Evolutionary conservation across 2,329 filamentous ascomycete species (phyloP).

Genomic region (Curvularia hawaiiensis): DNA sequence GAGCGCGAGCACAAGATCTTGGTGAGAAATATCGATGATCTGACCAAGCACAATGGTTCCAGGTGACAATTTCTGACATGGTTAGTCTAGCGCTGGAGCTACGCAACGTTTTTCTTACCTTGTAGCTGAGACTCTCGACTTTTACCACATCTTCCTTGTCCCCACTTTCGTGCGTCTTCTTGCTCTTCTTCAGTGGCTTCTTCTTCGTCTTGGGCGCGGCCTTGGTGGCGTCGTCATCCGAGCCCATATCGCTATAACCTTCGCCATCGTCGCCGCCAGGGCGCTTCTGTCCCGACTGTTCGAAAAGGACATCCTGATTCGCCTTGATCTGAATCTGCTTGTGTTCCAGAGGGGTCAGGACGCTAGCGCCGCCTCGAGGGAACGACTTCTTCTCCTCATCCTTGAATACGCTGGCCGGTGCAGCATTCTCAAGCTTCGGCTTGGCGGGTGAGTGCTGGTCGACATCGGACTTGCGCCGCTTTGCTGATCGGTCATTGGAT

Average conservation of each 20-base stretch:
- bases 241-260: conserved; percentile 52
- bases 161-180: conserved; percentile 48
- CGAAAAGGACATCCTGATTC: conserved; percentile 87
- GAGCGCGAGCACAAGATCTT: conserved; percentile 80
- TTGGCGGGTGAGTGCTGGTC: conserved; percentile 35
- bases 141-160: conserved; percentile 61
- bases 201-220: conserved; percentile 55
- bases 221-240: conserved; percentile 48
- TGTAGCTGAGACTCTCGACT: conserved; percentile 88
- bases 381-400: conserved; percentile 89
- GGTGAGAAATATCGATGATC: conserved; percentile 77
- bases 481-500: conserved; percentile 40
- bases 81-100: conserved; percentile 20
- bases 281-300: conserved; percentile 71
- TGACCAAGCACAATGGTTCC: conserved; percentile 90
- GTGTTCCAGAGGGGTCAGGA: conserved; percentile 90
- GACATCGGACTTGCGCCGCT: conserved; percentile 46
- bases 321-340: conserved; percentile 97
- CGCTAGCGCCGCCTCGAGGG: conserved; percentile 86
- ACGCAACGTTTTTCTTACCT: conserved; percentile 60
- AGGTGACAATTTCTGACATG: conserved; percentile 72
- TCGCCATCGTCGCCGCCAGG: conserved; percentile 52
- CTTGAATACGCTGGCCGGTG: conserved; percentile 55
- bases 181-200: conserved; percentile 55
- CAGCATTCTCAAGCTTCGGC: conserved; percentile 37